phyloP scores from a whole-genome alignment of 2,329 filamentous ascomycete genomes.

The Aspergillus japonicus region DNA sequence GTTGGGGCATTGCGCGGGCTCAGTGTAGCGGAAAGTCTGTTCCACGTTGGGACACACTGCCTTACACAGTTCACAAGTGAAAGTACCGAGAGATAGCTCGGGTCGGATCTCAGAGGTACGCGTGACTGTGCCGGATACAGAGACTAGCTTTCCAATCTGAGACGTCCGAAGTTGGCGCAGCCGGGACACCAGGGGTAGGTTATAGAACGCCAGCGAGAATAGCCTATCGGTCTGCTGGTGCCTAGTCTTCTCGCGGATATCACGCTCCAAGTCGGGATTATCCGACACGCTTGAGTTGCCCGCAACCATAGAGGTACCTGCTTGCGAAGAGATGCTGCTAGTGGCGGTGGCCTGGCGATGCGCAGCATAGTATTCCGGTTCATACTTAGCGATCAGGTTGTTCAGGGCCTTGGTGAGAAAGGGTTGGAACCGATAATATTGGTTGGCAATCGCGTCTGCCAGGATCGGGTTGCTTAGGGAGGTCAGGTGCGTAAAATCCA shows the following conservation, averaged over 20 bases:
- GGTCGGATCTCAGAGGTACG: constrained; percentile 95
- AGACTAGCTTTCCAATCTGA: constrained; percentile 89
- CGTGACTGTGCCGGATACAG: constrained; percentile 95
- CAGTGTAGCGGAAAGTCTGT: constrained; percentile 96
- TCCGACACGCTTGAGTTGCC: constrained; percentile 64
- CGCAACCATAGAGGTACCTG: constrained; percentile 63
- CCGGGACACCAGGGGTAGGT: constrained; percentile 81
- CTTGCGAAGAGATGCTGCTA: constrained; percentile 64
- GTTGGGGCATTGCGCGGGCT: constrained; percentile 94
- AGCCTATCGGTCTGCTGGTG: constrained; percentile 97
- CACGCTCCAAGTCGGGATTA: constrained; percentile 50
- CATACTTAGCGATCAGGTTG: constrained; percentile 90
- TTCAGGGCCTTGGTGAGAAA: constrained; percentile 87
- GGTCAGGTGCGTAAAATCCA: constrained; percentile 74
- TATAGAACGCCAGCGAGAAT: constrained; percentile 91
- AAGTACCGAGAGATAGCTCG: constrained; percentile 87
- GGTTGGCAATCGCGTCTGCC: constrained; percentile 79
- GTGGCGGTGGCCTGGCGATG: constrained; percentile 68
- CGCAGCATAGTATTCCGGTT: constrained; percentile 88
- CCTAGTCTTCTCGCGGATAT: constrained; percentile 68
- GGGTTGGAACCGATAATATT: constrained; percentile 93
- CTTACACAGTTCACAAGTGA: constrained; percentile 85
- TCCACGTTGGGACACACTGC: constrained; percentile 85
- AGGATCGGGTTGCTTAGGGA: constrained; percentile 75
- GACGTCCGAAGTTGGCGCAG: constrained; percentile 81